Evolutionary conservation across 345 rosid species (phyloP).

Genomic region (Populus simonii): DNA sequence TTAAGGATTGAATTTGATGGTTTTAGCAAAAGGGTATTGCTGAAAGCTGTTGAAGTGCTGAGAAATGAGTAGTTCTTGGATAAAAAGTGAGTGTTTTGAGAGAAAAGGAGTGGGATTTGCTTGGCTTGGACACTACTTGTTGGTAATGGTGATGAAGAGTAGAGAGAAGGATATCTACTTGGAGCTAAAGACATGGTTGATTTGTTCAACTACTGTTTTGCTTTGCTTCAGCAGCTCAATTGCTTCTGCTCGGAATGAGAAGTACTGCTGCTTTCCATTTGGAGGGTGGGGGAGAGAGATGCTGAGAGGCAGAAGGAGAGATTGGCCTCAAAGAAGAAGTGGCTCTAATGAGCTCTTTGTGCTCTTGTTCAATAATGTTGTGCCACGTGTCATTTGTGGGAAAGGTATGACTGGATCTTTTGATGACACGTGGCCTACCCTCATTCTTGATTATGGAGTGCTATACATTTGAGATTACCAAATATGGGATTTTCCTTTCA

Average conservation of each 20-base stretch:
- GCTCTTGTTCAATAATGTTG: background rate
- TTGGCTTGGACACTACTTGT: slow-evolving; percentile 34
- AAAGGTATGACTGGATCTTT: background rate
- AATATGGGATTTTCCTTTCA: background rate
- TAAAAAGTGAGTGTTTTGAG: slow-evolving; percentile 25
- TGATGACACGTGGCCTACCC: background rate
- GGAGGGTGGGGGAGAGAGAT: background rate
- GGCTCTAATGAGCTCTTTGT: slow-evolving; percentile 4
- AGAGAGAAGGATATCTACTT: slow-evolving; percentile 47
- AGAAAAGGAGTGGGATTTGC: slow-evolving; percentile 32
- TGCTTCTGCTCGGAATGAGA: background rate
- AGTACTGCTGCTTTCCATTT: slow-evolving; percentile 1
- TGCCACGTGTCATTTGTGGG: slow-evolving; percentile 15
- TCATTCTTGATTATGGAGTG: background rate
- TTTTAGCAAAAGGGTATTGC: slow-evolving; percentile 43
- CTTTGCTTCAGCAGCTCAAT: background rate
- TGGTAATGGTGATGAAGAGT: slow-evolving; percentile 52
- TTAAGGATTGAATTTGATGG: slow-evolving; percentile 33
- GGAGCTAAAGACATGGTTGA: slow-evolving; percentile 59
- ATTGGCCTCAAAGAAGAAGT: background rate
- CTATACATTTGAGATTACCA: background rate
- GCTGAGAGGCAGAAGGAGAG: background rate
- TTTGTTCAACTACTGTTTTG: background rate
- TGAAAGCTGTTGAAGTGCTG: slow-evolving; percentile 22
- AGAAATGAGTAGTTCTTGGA: slow-evolving; percentile 25